These are phyloP conservation scores for Mycosphaerelloides madeirae DNA, from an alignment of 2,329 filamentous ascomycete genomes.

Conservation along the genomic window DNA sequence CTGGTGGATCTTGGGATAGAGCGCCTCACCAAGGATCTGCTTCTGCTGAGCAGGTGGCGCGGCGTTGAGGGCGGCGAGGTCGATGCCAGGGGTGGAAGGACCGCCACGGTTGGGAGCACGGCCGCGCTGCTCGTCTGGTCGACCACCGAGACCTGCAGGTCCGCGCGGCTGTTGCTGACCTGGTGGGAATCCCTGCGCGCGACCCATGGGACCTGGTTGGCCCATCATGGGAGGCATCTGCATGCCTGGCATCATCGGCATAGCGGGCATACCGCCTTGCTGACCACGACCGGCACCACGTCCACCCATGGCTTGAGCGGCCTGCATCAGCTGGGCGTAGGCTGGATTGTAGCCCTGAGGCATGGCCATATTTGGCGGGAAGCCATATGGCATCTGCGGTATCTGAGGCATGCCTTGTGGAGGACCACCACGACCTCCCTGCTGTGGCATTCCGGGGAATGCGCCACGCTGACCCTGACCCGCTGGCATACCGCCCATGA, in stretches of 20 bases:
- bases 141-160: conserved; percentile 28
- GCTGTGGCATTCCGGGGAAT: conserved; percentile 74
- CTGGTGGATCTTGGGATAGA: conserved; percentile 96
- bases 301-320: conserved; percentile 63
- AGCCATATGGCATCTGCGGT: conserved; percentile 78
- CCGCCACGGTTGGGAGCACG: conserved; percentile 35
- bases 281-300: conserved; percentile 65
- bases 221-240: conserved; percentile 58
- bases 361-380: conserved; percentile 62
- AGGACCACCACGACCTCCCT: conserved; percentile 82
- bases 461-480: conserved; percentile 80
- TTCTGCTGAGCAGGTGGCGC: conserved; percentile 77
- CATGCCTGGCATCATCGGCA: conserved; percentile 59
- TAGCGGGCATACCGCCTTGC: conserved; percentile 56
- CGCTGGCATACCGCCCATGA: conserved; percentile 58
- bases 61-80: conserved; percentile 48
- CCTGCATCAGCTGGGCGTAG: conserved; percentile 54
- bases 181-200: conserved; percentile 36
- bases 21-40: conserved; percentile 94
- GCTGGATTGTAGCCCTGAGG: conserved; percentile 71
- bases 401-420: conserved; percentile 73
- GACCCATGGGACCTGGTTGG: conserved; percentile 36
- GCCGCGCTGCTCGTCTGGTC: conserved; percentile 35
- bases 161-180: conserved; percentile 22
- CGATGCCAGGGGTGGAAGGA: conserved; percentile 38